phyloP scores from a whole-genome alignment of 805 yeast species.

The Metschnikowia continentalis region DNA sequence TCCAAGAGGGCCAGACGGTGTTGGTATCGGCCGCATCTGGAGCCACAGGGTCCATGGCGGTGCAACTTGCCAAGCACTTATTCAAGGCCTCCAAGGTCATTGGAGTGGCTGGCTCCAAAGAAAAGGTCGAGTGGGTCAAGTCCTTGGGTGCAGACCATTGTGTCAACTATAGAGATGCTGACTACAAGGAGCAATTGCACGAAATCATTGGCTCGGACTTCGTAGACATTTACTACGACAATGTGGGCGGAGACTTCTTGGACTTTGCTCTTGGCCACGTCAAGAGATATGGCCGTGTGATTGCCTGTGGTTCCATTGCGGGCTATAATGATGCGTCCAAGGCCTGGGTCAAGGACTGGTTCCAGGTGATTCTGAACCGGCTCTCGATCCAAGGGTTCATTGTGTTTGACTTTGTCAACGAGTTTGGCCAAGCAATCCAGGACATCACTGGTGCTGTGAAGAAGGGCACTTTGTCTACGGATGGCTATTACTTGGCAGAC shows the following conservation, averaged over 20 bases:
- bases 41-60: slow-evolving; percentile 62
- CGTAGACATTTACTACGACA: slow-evolving; percentile 54
- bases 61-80: slow-evolving; percentile 52
- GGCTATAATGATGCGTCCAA: slow-evolving; percentile 47
- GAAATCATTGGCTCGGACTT: slow-evolving; percentile 41
- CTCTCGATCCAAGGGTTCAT: slow-evolving; percentile 52
- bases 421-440: slow-evolving; percentile 35
- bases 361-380: slow-evolving; percentile 45
- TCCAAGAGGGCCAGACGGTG: slow-evolving; percentile 43
- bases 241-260: slow-evolving; percentile 60
- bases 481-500: slow-evolving; percentile 37
- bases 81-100: slow-evolving; percentile 53
- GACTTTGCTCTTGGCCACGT: slow-evolving; percentile 39
- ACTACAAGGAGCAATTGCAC: slow-evolving; percentile 23
- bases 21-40: slow-evolving; percentile 67
- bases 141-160: slow-evolving; percentile 50
- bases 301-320: slow-evolving; percentile 64
- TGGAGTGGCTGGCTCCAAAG: slow-evolving; percentile 61
- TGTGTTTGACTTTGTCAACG: slow-evolving; percentile 38
- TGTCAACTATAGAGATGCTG: slow-evolving; percentile 49
- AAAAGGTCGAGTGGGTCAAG: slow-evolving; percentile 51
- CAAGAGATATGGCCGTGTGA: slow-evolving; percentile 40
- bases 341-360: slow-evolving; percentile 37
- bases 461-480: slow-evolving; percentile 38
- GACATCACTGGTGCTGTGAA: slow-evolving; percentile 34